Base-by-base conservation (phyloP, 2,329 filamentous ascomycete species). In the Botrytis squamosa region DNA sequence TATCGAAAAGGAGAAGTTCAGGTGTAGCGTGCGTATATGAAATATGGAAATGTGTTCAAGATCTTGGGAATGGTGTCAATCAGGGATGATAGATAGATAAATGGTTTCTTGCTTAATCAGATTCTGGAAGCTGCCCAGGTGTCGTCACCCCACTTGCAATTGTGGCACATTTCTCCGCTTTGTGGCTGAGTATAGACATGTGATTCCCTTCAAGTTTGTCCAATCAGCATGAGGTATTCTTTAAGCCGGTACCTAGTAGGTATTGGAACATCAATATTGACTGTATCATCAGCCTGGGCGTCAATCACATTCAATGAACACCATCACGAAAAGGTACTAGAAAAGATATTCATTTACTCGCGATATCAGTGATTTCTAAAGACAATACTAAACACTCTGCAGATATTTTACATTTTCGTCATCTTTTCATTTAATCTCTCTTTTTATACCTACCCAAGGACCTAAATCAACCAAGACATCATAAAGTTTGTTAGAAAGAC, bases 1-100 rank as follows among this genome's bases (percentile, higher is more conserved):
- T 40, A 14, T 55, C 2, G 46, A 55, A 16, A 40, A 33, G 16
- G 36, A 29, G 25, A 29, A 16, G 3, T 57, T 42, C 18, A 57
- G n/a, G 18, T 52, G 46, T 55, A 67, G 38, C 18, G 49, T 42
- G 22, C 25, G 40, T 42, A 16, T 18, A n/a, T 57, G 38, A 9
- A 10, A 57, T 68, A 10, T 57, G 25, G 36, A 29, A 42, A 68
- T 68, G 65, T 57, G 36, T 55, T 57, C 36, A 57, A 22, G 65
- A 49, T 57, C 25, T 18, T 22, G 0, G 33, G 65, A 68, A 68
- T 68, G 36, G 52, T n/a, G 29, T 49, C 29, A 18, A 66, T 66
- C 55, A 68, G 65, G 65, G 65, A 68, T 68, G 65, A 55, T 29
- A 20, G 62, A 42, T 68, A 20, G 25, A 66, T 66, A 46, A 36